phyloP scores from a whole-genome alignment of 768 basidiomycete species.

The Phallus indusiatus region DNA sequence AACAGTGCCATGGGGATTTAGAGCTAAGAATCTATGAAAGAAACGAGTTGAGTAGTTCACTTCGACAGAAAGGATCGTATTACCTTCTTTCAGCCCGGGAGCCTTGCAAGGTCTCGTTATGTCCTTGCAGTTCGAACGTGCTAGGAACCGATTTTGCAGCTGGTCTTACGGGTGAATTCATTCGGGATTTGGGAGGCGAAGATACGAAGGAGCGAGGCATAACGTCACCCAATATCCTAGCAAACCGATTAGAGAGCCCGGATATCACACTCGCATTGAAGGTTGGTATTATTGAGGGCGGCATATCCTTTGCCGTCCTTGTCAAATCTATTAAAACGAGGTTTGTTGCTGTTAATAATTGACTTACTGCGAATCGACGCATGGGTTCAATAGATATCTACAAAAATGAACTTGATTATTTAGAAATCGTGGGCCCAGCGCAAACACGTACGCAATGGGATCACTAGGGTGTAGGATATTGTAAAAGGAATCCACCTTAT shows the following conservation, averaged over 20 bases:
- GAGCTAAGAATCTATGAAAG: constrained; percentile 25
- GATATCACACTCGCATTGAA: constrained; percentile 25
- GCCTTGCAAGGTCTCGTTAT: constrained; percentile 13
- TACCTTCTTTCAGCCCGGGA: constrained; percentile 18
- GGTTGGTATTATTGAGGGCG: constrained; percentile 18
- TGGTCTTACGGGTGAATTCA: not conserved
- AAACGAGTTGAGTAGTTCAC: not conserved
- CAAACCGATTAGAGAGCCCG: constrained; percentile 20
- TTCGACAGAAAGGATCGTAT: not conserved
- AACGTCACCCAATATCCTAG: constrained; percentile 20
- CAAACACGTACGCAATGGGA: constrained; percentile 26
- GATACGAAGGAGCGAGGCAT: constrained; percentile 8
- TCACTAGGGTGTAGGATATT: constrained; percentile 34
- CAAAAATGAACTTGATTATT: not conserved
- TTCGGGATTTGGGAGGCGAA: not conserved
- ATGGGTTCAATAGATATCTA: constrained; percentile 31
- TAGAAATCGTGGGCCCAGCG: not conserved
- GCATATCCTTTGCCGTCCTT: constrained; percentile 15
- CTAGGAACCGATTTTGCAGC: not conserved
- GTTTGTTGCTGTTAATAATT: not conserved
- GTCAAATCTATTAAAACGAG: constrained; percentile 13
- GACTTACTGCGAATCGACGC: constrained; percentile 26
- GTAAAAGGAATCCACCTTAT: constrained; percentile 28
- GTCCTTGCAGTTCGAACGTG: constrained; percentile 11
- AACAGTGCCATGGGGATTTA: constrained; percentile 35